These are phyloP conservation scores for Apiospora koreana DNA, from an alignment of 2,329 filamentous ascomycete genomes.

Conservation along the genomic window DNA sequence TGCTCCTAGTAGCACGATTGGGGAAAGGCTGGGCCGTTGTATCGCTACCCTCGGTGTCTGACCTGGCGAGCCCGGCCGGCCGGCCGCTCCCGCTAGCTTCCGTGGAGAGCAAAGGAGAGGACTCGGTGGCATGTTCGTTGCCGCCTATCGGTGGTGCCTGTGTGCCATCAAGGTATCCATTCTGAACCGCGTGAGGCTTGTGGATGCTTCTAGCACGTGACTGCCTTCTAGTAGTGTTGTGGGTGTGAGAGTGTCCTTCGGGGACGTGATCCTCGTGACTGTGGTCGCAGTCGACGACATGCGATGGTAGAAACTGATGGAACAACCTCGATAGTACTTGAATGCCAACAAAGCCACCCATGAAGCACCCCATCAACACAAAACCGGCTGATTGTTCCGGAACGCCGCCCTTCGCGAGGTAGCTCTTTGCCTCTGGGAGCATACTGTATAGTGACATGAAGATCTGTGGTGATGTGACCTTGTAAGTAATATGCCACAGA, in stretches of 20 bases:
- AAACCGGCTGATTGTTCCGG: conserved; percentile 67
- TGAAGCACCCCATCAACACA: conserved; percentile 68
- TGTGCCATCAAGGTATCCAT: conserved; percentile 15
- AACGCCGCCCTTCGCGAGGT: conserved; percentile 70
- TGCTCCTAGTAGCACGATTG: conserved; percentile 22
- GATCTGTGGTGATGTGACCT: conserved; percentile 53
- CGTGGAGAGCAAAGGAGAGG: conserved; percentile 48
- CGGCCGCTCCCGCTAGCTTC: conserved; percentile 26
- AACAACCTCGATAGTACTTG: conserved; percentile 71
- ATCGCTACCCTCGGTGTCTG: conserved; percentile 25
- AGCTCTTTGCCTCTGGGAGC: conserved; percentile 81
- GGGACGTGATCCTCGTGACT: conserved; percentile 59
- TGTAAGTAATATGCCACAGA: not conserved
- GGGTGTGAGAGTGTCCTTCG: conserved; percentile 29
- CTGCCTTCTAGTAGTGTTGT: conserved; percentile 22
- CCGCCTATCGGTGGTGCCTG: conserved; percentile 17
- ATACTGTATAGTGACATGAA: conserved; percentile 93
- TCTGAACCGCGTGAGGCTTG: conserved; percentile 18
- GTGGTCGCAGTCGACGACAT: conserved; percentile 80
- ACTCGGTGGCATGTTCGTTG: conserved; percentile 37
- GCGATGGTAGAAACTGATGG: conserved; percentile 74
- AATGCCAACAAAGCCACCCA: conserved; percentile 73
- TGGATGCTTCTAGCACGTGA: conserved; percentile 25
- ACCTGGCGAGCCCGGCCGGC: conserved; percentile 28
- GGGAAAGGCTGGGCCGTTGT: conserved; percentile 19